Evolutionary conservation across 1,139 yeast species (phyloP).

Genomic region (Suhomyces yuchorum): DNA sequence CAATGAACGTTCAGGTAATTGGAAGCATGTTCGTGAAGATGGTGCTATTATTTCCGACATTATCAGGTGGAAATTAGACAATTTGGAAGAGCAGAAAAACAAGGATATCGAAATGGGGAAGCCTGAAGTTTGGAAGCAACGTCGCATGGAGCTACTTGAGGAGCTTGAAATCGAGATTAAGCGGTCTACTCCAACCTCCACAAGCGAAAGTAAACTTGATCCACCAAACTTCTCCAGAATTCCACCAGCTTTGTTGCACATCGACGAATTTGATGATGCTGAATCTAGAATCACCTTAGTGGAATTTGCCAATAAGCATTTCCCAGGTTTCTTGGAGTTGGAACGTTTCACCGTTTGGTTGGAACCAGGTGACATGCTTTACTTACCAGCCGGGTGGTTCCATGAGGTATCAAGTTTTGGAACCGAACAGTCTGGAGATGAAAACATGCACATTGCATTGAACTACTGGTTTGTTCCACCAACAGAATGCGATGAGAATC

Average conservation of each 20-base stretch:
- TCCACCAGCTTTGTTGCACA: slow-evolving; percentile 63
- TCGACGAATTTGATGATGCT: slow-evolving; percentile 49
- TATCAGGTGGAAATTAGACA: slow-evolving; percentile 36
- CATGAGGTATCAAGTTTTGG: slow-evolving; percentile 79
- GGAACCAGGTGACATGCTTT: slow-evolving; percentile 65
- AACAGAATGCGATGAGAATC: slow-evolving; percentile 27
- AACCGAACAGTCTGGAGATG: slow-evolving; percentile 12
- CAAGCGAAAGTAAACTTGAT: slow-evolving; percentile 31
- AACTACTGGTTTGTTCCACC: slow-evolving; percentile 81
- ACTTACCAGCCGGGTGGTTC: slow-evolving; percentile 78
- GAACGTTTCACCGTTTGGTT: slow-evolving; percentile 49
- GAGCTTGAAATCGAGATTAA: slow-evolving; percentile 7
- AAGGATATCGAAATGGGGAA: not conserved
- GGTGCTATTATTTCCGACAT: slow-evolving; percentile 58
- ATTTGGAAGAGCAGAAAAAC: slow-evolving; percentile 9
- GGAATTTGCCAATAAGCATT: slow-evolving; percentile 35
- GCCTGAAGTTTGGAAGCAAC: not conserved
- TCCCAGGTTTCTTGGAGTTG: slow-evolving; percentile 51
- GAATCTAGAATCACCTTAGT: slow-evolving; percentile 26
- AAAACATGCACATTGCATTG: slow-evolving; percentile 56
- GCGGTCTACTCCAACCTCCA: not conserved
- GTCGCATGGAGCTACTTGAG: slow-evolving; percentile 4
- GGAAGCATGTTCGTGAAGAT: slow-evolving; percentile 63
- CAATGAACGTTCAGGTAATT: slow-evolving; percentile 55
- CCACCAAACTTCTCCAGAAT: slow-evolving; percentile 70